A percentile compares a stretch with the other conserved stretches of the same genome.
These are phyloP conservation scores for Melampsora americana DNA, from an alignment of 1,284 basidiomycete species.

Conservation along the genomic window DNA sequence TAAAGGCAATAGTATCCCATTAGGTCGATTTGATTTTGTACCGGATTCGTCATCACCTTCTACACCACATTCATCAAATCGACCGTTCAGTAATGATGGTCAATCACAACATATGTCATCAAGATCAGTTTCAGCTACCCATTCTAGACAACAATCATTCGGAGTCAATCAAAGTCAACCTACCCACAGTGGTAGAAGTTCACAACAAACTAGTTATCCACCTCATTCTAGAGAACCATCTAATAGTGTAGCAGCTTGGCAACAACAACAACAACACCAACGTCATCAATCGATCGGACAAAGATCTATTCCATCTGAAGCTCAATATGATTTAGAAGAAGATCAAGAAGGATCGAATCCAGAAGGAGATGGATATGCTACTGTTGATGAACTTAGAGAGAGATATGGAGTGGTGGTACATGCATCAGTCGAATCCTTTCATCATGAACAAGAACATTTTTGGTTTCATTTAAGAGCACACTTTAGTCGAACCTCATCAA, in stretches of 20 bases:
- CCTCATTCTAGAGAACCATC: constrained; percentile 16
- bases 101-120: constrained; percentile 15
- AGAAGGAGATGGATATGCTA: constrained; percentile 32
- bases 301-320: constrained; percentile 55
- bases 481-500: constrained; percentile 66
- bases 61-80: constrained; percentile 2
- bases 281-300: not conserved
- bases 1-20: constrained; percentile 90
- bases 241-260: constrained; percentile 11
- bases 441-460: constrained; percentile 90
- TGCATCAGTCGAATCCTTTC: constrained; percentile 89
- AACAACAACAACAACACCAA: constrained; percentile 18
- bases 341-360: not conserved
- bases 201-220: constrained; percentile 37
- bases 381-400: constrained; percentile 39
- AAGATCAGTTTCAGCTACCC: constrained; percentile 19
- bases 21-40: constrained; percentile 77
- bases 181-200: constrained; percentile 12
- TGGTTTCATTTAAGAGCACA: constrained; percentile 89
- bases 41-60: constrained; percentile 6
- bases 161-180: not conserved
- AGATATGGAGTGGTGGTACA: constrained; percentile 34
- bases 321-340: constrained; percentile 30
- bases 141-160: constrained; percentile 6
- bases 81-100: constrained; percentile 20